Evolutionary conservation across 2,329 filamentous ascomycete genomes (phyloP).

Genomic region (Diaporthe ampelina): DNA sequence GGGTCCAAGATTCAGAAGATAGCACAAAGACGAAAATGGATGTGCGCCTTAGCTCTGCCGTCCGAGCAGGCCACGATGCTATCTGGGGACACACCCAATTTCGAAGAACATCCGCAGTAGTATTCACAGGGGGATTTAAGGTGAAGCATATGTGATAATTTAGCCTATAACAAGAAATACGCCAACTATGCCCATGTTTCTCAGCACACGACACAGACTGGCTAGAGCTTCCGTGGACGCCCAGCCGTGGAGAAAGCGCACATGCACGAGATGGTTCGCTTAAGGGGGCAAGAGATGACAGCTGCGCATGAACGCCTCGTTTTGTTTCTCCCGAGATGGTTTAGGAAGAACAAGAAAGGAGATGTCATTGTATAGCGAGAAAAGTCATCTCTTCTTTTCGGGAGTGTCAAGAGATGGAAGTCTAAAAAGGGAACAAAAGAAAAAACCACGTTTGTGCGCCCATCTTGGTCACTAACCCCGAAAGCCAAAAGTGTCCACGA

Average conservation of each 20-base stretch:
- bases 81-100: not conserved
- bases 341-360: not conserved
- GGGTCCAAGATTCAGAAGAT: not conserved
- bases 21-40: not conserved
- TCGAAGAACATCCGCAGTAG: not conserved
- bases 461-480: not conserved
- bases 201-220: not conserved
- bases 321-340: constrained; percentile 1
- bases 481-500: not conserved
- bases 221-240: not conserved
- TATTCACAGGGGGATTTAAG: too few relatives aligned
- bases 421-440: not conserved
- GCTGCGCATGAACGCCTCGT: not conserved
- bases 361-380: not conserved
- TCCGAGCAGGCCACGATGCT: not conserved
- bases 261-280: not conserved
- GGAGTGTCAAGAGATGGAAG: not conserved
- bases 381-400: not conserved
- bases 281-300: not conserved
- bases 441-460: not conserved
- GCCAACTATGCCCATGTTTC: not conserved
- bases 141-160: not conserved
- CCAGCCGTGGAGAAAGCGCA: not conserved
- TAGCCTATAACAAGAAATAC: not conserved
- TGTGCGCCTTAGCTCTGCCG: not conserved